Percentiles rank a stretch among this genome's conserved stretches.
These are phyloP conservation scores for Pichia inconspicua DNA, from an alignment of 1,139 yeast genomes.

Conservation along the genomic window DNA sequence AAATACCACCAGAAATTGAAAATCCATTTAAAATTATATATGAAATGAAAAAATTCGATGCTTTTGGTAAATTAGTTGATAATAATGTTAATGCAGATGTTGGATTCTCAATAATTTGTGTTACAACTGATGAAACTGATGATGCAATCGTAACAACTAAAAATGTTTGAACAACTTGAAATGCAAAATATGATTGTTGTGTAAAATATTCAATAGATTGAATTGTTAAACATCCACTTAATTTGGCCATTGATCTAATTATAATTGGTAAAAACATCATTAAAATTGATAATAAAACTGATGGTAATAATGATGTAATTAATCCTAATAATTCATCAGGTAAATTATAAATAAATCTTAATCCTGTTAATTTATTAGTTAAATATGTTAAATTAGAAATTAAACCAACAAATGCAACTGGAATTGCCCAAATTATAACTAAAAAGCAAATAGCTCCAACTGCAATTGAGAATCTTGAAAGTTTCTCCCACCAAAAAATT, in stretches of 20 bases:
- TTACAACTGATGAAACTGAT: slow-evolving; percentile 61
- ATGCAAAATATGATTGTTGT: slow-evolving; percentile 71
- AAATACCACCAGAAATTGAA: slow-evolving; percentile 63
- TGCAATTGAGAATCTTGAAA: slow-evolving; percentile 53
- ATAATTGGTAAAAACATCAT: slow-evolving; percentile 72
- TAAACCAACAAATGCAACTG: slow-evolving; percentile 64
- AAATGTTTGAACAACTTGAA: slow-evolving; percentile 73
- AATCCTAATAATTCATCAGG: slow-evolving; percentile 47
- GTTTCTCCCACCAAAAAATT: slow-evolving; percentile 77
- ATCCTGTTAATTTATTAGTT: slow-evolving; percentile 46
- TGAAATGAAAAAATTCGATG: slow-evolving; percentile 75
- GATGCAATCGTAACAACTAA: slow-evolving; percentile 81
- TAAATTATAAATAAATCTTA: slow-evolving; percentile 43
- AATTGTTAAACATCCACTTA: slow-evolving; percentile 62
- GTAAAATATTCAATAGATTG: slow-evolving; percentile 74
- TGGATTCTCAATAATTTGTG: slow-evolving; percentile 62
- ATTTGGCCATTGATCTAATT: slow-evolving; percentile 63
- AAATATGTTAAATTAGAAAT: slow-evolving; percentile 58
- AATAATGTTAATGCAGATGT: slow-evolving; percentile 61
- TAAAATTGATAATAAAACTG: slow-evolving; percentile 48
- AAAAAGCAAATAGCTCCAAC: slow-evolving; percentile 50
- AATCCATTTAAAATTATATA: slow-evolving; percentile 66
- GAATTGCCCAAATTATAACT: slow-evolving; percentile 57
- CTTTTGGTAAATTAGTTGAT: slow-evolving; percentile 71
- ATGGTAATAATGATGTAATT: slow-evolving; percentile 52